Evolutionary conservation across 2,329 filamentous ascomycete genomes (phyloP).

Genomic region (Calonectria honghensis): DNA sequence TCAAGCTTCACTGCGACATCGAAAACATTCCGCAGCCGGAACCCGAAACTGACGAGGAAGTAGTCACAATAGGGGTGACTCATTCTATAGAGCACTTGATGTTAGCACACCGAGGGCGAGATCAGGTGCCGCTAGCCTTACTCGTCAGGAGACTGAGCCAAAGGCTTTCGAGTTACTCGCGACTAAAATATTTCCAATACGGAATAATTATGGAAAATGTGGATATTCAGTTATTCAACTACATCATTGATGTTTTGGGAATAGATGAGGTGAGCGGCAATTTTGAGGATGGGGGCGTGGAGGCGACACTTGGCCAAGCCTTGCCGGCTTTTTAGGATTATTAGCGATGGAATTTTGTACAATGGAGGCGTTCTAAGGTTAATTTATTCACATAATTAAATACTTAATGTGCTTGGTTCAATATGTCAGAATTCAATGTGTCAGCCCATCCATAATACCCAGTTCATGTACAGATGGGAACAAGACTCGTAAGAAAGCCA

Average conservation of each 20-base stretch:
- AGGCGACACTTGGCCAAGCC: background rate
- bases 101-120: background rate
- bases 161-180: background rate
- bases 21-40: constrained; percentile 7
- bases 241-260: background rate
- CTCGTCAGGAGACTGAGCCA: constrained; percentile 4
- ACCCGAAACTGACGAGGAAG: background rate
- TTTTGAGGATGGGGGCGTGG: background rate
- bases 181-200: background rate
- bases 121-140: background rate
- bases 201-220: background rate
- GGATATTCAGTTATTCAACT: background rate
- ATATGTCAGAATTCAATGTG: background rate
- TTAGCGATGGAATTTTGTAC: background rate
- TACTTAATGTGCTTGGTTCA: background rate
- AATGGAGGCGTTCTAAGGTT: background rate
- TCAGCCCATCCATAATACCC: too few relatives aligned
- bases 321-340: too few relatives aligned
- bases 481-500: background rate
- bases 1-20: constrained; percentile 17
- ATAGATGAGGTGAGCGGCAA: background rate
- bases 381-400: background rate
- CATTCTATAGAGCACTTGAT: constrained; percentile 4
- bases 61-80: background rate
- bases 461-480: too few relatives aligned